Evolutionary conservation across 345 rosid species (phyloP).

Genomic region (Excoecaria cochinchinensis): DNA sequence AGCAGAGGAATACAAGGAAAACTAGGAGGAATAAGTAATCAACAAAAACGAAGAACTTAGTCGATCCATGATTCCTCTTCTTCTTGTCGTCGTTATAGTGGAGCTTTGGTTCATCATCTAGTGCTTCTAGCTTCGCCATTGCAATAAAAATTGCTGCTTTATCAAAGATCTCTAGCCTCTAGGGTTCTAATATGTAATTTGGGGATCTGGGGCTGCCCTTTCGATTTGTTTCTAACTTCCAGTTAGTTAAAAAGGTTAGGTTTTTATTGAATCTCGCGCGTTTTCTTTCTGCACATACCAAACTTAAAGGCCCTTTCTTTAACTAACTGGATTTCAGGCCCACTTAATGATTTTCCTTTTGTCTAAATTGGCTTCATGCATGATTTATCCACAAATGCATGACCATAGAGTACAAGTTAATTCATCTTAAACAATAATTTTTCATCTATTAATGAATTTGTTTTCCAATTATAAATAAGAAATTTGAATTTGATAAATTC

Average conservation of each 20-base stretch:
- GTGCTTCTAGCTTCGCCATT: conserved; percentile 24
- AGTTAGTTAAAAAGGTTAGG: neutral
- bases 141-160: neutral
- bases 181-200: neutral
- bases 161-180: neutral
- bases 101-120: conserved; percentile 15
- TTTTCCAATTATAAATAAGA: too few species aligned
- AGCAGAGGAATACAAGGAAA: conserved; percentile 52
- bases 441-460: too few species aligned
- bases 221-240: neutral
- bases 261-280: neutral
- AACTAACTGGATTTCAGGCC: too few species aligned
- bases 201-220: neutral
- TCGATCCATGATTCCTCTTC: conserved; percentile 63
- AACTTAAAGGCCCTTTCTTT: too few species aligned
- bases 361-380: too few species aligned
- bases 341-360: too few species aligned
- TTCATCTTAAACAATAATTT: too few species aligned
- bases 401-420: too few species aligned
- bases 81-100: conserved; percentile 17
- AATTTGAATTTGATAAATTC: too few species aligned
- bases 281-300: neutral
- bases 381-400: too few species aligned
- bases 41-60: conserved; percentile 60
- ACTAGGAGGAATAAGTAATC: conserved; percentile 61